Evolutionary conservation across 108 stramenopile species (phyloP).

Genomic region (Stephanodiscus triporus): DNA sequence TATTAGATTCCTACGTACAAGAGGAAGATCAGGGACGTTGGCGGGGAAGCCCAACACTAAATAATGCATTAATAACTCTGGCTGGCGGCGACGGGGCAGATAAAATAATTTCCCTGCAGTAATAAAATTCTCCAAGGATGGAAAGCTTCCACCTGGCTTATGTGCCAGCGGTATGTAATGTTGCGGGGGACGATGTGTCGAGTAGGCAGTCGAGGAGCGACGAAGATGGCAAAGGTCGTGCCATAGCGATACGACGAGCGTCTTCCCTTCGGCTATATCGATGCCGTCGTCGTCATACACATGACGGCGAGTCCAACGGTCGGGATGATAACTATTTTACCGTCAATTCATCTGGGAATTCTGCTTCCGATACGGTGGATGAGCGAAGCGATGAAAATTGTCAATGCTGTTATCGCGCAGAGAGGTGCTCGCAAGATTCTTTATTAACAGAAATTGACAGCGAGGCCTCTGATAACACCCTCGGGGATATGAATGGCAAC

Average conservation of each 20-base stretch:
- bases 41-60: no score
- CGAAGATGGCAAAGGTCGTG: background rate
- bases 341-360: background rate
- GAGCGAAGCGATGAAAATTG: background rate
- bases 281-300: slow-evolving; percentile 9
- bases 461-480: background rate
- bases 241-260: slow-evolving; percentile 19
- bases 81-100: no score
- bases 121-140: background rate
- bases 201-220: background rate
- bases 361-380: background rate
- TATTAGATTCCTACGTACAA: no score
- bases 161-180: background rate
- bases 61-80: no score
- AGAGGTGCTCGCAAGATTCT: background rate
- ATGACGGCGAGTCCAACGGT: background rate
- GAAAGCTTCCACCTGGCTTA: slow-evolving; percentile 34
- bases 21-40: no score
- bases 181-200: background rate
- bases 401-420: slow-evolving; percentile 9
- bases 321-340: background rate
- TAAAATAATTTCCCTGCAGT: no score
- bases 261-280: slow-evolving; percentile 28
- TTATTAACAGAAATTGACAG: background rate
- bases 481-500: background rate